phyloP scores from a whole-genome alignment of 768 basidiomycete genomes.

The Lactifluus subvellereus region DNA sequence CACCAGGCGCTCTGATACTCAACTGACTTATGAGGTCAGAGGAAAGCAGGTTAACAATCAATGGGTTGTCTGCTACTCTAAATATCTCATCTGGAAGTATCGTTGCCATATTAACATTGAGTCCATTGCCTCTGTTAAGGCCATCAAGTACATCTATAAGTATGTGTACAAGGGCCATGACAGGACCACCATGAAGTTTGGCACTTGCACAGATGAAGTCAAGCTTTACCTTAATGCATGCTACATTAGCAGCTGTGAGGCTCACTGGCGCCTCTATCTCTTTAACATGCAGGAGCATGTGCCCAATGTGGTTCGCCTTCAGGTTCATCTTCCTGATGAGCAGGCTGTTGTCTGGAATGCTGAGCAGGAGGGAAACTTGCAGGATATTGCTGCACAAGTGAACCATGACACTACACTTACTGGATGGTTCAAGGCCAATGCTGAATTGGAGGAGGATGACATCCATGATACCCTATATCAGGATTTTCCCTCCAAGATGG shows the following conservation, averaged over 20 bases:
- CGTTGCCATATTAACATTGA: slow-evolving; percentile 50
- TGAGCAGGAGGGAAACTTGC: slow-evolving; percentile 30
- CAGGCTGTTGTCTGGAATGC: too few species aligned
- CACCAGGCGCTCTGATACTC: slow-evolving; percentile 36
- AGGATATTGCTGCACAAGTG: too few species aligned
- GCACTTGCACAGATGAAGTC: neutral
- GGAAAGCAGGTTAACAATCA: neutral
- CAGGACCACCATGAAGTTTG: too few species aligned
- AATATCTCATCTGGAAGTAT: neutral
- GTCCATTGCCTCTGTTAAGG: too few species aligned
- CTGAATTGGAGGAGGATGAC: too few species aligned
- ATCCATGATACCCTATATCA: too few species aligned
- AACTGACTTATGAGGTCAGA: slow-evolving; percentile 26
- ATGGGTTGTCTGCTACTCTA: neutral
- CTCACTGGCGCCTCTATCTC: too few species aligned
- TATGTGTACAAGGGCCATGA: too few species aligned
- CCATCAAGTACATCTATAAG: too few species aligned
- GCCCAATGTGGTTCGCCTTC: slow-evolving; percentile 37
- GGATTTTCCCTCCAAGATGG: too few species aligned
- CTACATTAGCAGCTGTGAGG: slow-evolving; percentile 27
- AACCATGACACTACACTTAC: too few species aligned
- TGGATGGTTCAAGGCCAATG: too few species aligned
- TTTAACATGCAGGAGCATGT: slow-evolving; percentile 12
- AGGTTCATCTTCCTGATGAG: slow-evolving; percentile 25
- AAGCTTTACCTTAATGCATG: slow-evolving; percentile 16